Base-by-base conservation (phyloP, 371 early-diverging fungal species). In the Rhizopus stolonifer region DNA sequence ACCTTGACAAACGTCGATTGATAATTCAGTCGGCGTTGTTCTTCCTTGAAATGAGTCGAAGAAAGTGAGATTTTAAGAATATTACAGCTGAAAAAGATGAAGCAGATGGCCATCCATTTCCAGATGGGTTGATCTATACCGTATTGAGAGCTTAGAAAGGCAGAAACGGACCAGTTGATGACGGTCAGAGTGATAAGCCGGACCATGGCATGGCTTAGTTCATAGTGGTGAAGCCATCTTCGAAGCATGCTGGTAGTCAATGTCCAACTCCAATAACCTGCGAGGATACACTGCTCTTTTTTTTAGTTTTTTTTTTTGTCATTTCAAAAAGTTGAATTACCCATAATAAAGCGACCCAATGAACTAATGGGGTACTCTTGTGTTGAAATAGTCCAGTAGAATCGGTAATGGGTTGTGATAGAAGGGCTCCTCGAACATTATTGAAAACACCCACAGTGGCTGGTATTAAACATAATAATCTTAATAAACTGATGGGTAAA, bases 151-250 rank as follows among this genome's bases (percentile, higher is more conserved):
- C 58, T 69, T 24, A 77, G 61, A 56, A 71, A 82, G 18, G 77
- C 77, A 21, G 80, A 74, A 1, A 82, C 71, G 1, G 80, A 77
- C 82, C 85, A 83, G 51, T 67, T 81, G 52, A 85, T 77, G 40
- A 79, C 77, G 14, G 66, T 79, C 24, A 85, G 63, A 4, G 85
- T 82, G 25, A 82, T 74, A 14, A 83, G 67, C 0, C 85, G 81
- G 32, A 85, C 77, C 23, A 85, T 64, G n/a, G 81, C 78, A 38
- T 72, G 79, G 18, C 72, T 71, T 11, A 80, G 55, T 42, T 85
- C 82, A 43, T 85, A 85, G 56, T 79, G 75, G 48, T 71, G 72
- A 10, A 82, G 65, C 85, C 85, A 85, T 24, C 83, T 62, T 31
- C 74, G 74, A 48, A 81, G 57, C 72, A 83, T 74, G 55, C 80